phyloP scores from a whole-genome alignment of 2,329 filamentous ascomycete species.

The Mycosphaerelloides madeirae region DNA sequence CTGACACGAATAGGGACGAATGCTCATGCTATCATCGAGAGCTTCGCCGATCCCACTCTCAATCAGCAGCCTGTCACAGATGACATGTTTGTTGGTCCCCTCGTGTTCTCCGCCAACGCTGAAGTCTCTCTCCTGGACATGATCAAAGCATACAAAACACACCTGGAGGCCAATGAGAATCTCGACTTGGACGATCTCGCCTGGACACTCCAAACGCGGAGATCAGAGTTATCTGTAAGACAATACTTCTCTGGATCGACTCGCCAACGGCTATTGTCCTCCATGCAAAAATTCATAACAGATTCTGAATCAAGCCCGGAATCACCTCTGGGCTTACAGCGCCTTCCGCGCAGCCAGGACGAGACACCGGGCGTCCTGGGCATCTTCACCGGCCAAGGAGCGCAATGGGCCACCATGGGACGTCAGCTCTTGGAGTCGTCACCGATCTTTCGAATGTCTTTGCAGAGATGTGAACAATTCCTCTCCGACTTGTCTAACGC shows the following conservation, averaged over 20 bases:
- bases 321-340: too few relatives aligned
- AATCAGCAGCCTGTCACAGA: neutral
- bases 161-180: too few relatives aligned
- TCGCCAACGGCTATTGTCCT: too few relatives aligned
- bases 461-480: conserved; percentile 15
- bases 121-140: conserved; percentile 12
- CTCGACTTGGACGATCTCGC: too few relatives aligned
- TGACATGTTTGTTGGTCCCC: conserved; percentile 14
- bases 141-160: too few relatives aligned
- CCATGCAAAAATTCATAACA: too few relatives aligned
- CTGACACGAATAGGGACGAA: too few relatives aligned
- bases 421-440: conserved; percentile 20
- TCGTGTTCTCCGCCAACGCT: conserved; percentile 14
- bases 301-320: too few relatives aligned
- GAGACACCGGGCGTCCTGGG: conserved; percentile 15
- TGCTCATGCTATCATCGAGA: conserved; percentile 21
- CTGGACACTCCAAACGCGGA: too few relatives aligned
- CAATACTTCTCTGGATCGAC: too few relatives aligned
- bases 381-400: conserved; percentile 36
- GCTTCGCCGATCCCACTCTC: conserved; percentile 1
- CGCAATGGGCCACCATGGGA: conserved; percentile 31
- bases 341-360: too few relatives aligned
- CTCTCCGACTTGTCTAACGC: conserved; percentile 11
- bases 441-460: conserved; percentile 15
- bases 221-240: too few relatives aligned